Conservation (phyloP, 768 basidiomycete genomes). For the Postia placenta region DNA sequence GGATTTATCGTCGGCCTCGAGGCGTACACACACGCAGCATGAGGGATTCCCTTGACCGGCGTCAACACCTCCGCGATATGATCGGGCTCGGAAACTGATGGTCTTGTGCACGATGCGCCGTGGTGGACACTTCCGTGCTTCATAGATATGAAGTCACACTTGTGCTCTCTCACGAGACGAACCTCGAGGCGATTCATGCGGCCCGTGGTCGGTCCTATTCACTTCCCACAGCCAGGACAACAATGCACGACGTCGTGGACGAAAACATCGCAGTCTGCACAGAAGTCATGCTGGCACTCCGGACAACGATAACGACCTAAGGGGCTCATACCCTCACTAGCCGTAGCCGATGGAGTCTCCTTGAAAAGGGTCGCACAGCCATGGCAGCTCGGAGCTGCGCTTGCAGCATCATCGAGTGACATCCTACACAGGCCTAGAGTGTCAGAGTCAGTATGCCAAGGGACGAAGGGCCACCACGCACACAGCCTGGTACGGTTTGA, state of each 20-base stretch:
- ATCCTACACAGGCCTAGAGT: slow-evolving; percentile 25
- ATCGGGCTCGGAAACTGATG: no score
- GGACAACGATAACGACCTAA: slow-evolving; percentile 87
- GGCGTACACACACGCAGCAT: no score
- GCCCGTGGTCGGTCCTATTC: neutral
- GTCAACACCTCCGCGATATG: no score
- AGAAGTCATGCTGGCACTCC: slow-evolving; percentile 83
- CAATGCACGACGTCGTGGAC: slow-evolving; percentile 94
- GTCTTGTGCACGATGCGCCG: no score
- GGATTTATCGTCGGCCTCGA: neutral
- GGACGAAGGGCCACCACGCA: slow-evolving; percentile 41
- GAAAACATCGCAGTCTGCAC: slow-evolving; percentile 93
- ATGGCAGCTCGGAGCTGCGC: slow-evolving; percentile 49
- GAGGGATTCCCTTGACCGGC: no score
- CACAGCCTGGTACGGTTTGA: slow-evolving; percentile 79
- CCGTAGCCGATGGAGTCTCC: slow-evolving; percentile 26
- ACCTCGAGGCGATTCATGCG: no score
- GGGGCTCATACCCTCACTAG: slow-evolving; percentile 68
- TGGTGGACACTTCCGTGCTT: no score
- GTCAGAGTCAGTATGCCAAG: neutral
- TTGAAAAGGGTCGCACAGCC: slow-evolving; percentile 74
- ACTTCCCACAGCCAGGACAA: slow-evolving; percentile 80
- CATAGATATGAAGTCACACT: no score
- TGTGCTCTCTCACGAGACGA: no score
- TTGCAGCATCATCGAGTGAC: slow-evolving; percentile 31